Percentiles rank a stretch among this genome's conserved stretches.
Conservation (phyloP, 345 rosid species). For the Syzygium aromaticum region DNA sequence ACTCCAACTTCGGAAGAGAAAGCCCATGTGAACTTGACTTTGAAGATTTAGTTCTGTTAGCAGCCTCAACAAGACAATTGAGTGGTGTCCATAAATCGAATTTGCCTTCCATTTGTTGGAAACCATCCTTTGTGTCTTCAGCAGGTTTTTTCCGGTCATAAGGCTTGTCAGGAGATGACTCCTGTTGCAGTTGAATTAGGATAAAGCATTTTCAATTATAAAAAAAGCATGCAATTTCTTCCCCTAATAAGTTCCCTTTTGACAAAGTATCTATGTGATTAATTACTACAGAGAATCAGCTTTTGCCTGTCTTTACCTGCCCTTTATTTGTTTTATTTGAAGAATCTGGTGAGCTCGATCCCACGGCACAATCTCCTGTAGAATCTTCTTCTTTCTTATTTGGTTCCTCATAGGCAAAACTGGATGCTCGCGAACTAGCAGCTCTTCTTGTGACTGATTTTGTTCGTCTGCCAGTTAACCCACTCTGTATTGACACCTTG, state of each 20-base stretch:
- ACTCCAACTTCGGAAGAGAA: conserved; percentile 22
- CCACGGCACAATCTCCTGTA: conserved; percentile 22
- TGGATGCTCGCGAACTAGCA: conserved; percentile 28
- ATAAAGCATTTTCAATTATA: background rate
- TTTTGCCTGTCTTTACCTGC: conserved; percentile 36
- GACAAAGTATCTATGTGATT: background rate
- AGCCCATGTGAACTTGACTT: conserved; percentile 22
- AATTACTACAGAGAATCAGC: background rate
- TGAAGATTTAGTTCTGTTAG: conserved; percentile 60
- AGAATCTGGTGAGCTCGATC: conserved; percentile 47
- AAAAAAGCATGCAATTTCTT: background rate
- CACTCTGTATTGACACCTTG: conserved; percentile 41
- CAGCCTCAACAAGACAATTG: conserved; percentile 73
- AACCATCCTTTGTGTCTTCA: conserved; percentile 18
- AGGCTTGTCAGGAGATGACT: conserved; percentile 28
- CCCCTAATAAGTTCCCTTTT: background rate
- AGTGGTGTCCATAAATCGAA: conserved; percentile 64
- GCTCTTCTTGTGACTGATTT: conserved; percentile 39
- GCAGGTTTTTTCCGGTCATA: conserved; percentile 11
- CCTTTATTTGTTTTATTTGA: conserved; percentile 24
- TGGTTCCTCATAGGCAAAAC: conserved; percentile 26
- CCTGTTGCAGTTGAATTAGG: conserved; percentile 15
- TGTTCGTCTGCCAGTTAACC: conserved; percentile 51
- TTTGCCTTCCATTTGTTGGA: conserved; percentile 38
- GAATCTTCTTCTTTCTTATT: conserved; percentile 35